Evolutionary conservation across 352 stramenopile genomes (phyloP).

Genomic region (Pythium sukuiense): DNA sequence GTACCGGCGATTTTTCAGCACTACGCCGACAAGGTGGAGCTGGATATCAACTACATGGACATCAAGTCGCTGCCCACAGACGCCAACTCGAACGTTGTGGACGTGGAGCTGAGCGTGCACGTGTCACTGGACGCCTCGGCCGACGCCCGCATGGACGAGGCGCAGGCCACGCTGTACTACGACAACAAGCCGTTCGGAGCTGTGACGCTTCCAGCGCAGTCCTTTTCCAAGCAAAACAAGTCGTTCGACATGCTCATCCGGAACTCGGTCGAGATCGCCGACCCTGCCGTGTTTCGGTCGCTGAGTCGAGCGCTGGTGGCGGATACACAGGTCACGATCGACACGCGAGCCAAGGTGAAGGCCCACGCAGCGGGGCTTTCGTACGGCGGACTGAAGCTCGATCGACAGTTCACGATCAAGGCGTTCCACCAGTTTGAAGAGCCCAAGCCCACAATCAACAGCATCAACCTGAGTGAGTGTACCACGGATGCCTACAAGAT

Average conservation of each 20-base stretch:
- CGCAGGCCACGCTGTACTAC: constrained; percentile 48
- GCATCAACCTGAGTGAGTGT: constrained; percentile 53
- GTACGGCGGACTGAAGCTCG: constrained; percentile 48
- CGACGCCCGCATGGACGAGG: constrained; percentile 47
- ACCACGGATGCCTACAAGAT: constrained; percentile 43
- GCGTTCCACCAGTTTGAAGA: constrained; percentile 62
- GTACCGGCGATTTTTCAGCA: constrained; percentile 60
- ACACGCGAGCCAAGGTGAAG: constrained; percentile 38
- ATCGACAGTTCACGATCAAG: constrained; percentile 43
- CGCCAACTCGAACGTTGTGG: constrained; percentile 29
- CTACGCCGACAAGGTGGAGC: constrained; percentile 51
- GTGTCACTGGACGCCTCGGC: constrained; percentile 47
- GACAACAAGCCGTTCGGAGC: constrained; percentile 42
- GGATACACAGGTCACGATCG: constrained; percentile 37
- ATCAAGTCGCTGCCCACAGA: constrained; percentile 43
- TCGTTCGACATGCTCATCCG: constrained; percentile 58
- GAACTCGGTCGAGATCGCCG: constrained; percentile 34
- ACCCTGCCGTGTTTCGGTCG: constrained; percentile 42
- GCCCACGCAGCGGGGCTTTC: constrained; percentile 49
- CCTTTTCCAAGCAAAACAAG: constrained; percentile 45
- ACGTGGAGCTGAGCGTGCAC: constrained; percentile 56
- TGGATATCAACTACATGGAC: constrained; percentile 70
- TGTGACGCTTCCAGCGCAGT: constrained; percentile 49
- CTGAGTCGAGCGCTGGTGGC: constrained; percentile 46
- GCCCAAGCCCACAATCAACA: constrained; percentile 46